Evolutionary conservation across 1,284 basidiomycete genomes (phyloP).

Genomic region (Agaricales sp.): DNA sequence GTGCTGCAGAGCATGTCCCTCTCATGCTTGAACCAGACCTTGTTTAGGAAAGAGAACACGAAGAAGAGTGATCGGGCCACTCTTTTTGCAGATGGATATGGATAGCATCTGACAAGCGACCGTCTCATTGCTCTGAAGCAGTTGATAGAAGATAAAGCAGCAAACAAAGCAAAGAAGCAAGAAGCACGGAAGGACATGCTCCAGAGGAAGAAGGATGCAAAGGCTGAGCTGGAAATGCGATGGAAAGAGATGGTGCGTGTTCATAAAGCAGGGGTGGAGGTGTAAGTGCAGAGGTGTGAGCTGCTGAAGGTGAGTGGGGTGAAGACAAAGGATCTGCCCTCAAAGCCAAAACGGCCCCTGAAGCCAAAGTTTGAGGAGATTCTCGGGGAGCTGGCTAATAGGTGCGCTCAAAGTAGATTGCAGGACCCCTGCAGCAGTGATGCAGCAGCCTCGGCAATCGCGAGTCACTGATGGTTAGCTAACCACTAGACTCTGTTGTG

Average conservation of each 20-base stretch:
- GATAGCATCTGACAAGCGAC: constrained; percentile 7
- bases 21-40: constrained; percentile 13
- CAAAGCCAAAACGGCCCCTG: too few species aligned
- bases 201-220: background rate
- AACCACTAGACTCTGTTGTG: too few species aligned
- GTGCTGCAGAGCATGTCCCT: constrained; percentile 17
- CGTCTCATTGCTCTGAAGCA: constrained; percentile 5
- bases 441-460: too few species aligned
- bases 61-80: background rate
- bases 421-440: too few species aligned
- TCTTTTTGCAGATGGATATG: constrained; percentile 9
- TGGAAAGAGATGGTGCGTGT: background rate
- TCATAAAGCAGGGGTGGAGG: too few species aligned
- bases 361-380: too few species aligned
- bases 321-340: too few species aligned
- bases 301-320: too few species aligned
- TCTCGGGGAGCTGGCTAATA: too few species aligned
- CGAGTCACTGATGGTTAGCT: too few species aligned
- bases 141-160: constrained; percentile 5
- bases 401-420: too few species aligned
- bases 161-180: constrained; percentile 5
- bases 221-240: background rate
- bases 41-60: constrained; percentile 15
- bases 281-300: too few species aligned
- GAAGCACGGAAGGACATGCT: background rate